Evolutionary conservation across 2,329 filamentous ascomycete species (phyloP).

Genomic region (Macrophomina phaseolina): DNA sequence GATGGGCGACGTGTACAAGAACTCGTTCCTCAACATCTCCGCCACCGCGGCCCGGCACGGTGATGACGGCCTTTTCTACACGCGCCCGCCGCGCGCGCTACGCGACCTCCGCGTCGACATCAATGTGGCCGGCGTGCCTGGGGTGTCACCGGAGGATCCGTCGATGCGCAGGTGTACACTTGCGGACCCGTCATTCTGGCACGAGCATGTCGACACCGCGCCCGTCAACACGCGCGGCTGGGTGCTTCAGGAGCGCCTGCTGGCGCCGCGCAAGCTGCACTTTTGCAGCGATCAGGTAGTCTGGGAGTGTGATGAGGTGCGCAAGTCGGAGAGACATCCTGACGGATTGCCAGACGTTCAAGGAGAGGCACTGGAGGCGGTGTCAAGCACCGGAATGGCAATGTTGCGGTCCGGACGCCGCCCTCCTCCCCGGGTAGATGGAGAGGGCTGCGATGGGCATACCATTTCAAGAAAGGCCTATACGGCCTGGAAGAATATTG

Average conservation of each 20-base stretch:
- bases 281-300: conserved; percentile 33
- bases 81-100: neutral
- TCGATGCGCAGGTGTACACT: conserved; percentile 27
- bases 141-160: neutral
- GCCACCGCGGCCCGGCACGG: neutral
- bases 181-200: conserved; percentile 30
- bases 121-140: neutral
- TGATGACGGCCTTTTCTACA: neutral
- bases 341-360: conserved; percentile 19
- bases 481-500: conserved; percentile 31
- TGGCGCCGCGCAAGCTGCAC: conserved; percentile 34
- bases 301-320: conserved; percentile 33
- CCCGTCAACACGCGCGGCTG: conserved; percentile 34
- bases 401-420: conserved; percentile 27
- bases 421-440: no score
- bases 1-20: conserved; percentile 10
- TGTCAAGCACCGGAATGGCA: neutral
- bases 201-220: conserved; percentile 29
- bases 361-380: neutral
- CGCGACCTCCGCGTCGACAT: neutral
- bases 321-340: conserved; percentile 28
- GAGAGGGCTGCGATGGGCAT: neutral
- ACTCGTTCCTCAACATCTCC: conserved; percentile 5
- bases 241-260: conserved; percentile 35
- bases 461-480: conserved; percentile 19